phyloP scores from a whole-genome alignment of 164 flowering plant genomes.

The Umbilicus rupestris region DNA sequence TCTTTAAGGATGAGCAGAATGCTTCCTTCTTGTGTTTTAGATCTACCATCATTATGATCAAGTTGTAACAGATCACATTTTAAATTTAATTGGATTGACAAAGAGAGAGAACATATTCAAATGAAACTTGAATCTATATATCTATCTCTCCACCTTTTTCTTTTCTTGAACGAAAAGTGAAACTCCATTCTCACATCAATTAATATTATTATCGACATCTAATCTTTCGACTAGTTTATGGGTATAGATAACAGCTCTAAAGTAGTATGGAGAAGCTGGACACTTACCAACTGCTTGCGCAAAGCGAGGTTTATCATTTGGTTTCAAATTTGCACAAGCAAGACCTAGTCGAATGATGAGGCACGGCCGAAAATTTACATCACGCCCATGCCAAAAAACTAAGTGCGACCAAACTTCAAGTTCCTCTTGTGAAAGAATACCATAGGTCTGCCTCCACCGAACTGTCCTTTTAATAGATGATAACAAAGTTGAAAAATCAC shows the following conservation, averaged over 20 bases:
- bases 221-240: background rate
- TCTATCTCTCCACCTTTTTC: background rate
- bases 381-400: slow-evolving; percentile 88
- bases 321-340: slow-evolving; percentile 51
- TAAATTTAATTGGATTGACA: background rate
- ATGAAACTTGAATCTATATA: too few species aligned
- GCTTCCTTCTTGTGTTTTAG: background rate
- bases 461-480: slow-evolving; percentile 77
- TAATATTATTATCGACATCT: background rate
- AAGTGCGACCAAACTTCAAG: slow-evolving; percentile 70
- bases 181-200: background rate
- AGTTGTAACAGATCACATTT: background rate
- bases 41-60: background rate
- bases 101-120: too few species aligned
- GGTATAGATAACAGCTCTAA: background rate
- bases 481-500: slow-evolving; percentile 51
- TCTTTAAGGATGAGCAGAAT: background rate
- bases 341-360: slow-evolving; percentile 81
- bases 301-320: slow-evolving; percentile 61
- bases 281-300: slow-evolving; percentile 78
- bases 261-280: background rate
- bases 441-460: slow-evolving; percentile 77
- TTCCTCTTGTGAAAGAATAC: slow-evolving; percentile 59
- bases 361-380: slow-evolving; percentile 59
- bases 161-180: background rate